A percentile compares a stretch with the other conserved stretches of the same genome.
These are phyloP conservation scores for Bryoerythrophyllum caledonicum DNA, from an alignment of 225 moss, liverwort and hornwort genomes.

Conservation along the genomic window DNA sequence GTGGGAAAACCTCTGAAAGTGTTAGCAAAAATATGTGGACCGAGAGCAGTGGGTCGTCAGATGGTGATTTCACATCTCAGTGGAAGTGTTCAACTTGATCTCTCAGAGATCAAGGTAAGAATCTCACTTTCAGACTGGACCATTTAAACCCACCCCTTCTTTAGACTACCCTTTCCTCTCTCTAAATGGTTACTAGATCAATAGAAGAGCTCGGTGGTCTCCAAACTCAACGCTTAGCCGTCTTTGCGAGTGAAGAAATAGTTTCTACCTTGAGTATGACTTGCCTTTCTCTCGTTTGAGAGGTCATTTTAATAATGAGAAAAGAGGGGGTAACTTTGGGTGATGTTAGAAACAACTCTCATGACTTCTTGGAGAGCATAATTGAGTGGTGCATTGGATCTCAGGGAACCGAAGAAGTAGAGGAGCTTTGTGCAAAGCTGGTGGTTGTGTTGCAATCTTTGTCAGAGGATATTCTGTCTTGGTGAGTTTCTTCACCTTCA, in stretches of 20 bases:
- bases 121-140: neutral
- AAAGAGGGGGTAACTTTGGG: too few relatives aligned
- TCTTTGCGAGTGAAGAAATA: too few relatives aligned
- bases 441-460: constrained; percentile 53
- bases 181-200: too few relatives aligned
- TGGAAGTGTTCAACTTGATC: constrained; percentile 28
- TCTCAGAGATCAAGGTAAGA: constrained; percentile 39
- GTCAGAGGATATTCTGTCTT: constrained; percentile 61
- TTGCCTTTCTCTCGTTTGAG: too few relatives aligned
- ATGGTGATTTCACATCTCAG: constrained; percentile 54
- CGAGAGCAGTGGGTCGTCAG: constrained; percentile 45
- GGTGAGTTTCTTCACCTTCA: constrained; percentile 28
- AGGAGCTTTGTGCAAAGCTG: constrained; percentile 42
- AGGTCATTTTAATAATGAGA: too few relatives aligned
- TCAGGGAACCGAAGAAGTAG: constrained; percentile 39
- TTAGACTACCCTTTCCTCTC: too few relatives aligned
- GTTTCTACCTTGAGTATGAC: too few relatives aligned
- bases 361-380: constrained; percentile 5
- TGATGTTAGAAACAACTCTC: neutral
- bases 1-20: constrained; percentile 47
- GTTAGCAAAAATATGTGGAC: constrained; percentile 50
- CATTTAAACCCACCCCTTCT: too few relatives aligned
- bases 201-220: too few relatives aligned
- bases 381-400: constrained; percentile 22
- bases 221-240: too few relatives aligned